A percentile compares a stretch with the other conserved stretches of the same genome.
These are phyloP conservation scores for Dothidotthia symphoricarpi DNA, from an alignment of 2,329 filamentous ascomycete species.

Conservation along the genomic window DNA sequence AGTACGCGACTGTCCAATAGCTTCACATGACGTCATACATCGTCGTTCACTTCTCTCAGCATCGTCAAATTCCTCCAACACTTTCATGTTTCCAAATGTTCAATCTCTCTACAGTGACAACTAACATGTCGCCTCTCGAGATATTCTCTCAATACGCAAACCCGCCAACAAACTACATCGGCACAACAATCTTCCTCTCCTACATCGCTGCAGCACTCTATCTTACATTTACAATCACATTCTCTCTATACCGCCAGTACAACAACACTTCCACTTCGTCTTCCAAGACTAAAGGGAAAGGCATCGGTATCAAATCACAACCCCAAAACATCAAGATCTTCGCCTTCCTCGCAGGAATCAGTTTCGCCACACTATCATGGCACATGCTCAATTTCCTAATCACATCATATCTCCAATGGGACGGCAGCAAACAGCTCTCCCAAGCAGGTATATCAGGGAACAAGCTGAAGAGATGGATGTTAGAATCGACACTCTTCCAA, in stretches of 20 bases:
- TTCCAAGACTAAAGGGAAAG: too few species aligned
- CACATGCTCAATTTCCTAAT: slow-evolving; percentile 36
- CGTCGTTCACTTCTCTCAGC: slow-evolving; percentile 2
- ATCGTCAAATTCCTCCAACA: background rate
- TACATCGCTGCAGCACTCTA: slow-evolving; percentile 32
- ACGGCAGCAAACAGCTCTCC: slow-evolving; percentile 1
- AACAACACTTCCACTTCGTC: background rate
- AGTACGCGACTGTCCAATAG: background rate
- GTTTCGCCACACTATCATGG: slow-evolving; percentile 29
- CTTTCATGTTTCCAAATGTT: background rate
- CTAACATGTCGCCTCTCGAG: slow-evolving; percentile 2
- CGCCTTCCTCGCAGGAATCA: slow-evolving; percentile 24
- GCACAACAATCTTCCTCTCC: slow-evolving; percentile 30
- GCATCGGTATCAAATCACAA: background rate
- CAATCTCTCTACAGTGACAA: background rate
- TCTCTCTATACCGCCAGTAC: slow-evolving; percentile 23
- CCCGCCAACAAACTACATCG: slow-evolving; percentile 28
- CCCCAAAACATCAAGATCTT: slow-evolving; percentile 30
- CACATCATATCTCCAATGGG: slow-evolving; percentile 26
- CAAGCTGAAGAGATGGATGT: slow-evolving; percentile 28
- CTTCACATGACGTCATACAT: slow-evolving; percentile 33
- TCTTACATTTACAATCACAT: slow-evolving; percentile 16
- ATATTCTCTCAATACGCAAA: slow-evolving; percentile 7
- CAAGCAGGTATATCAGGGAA: slow-evolving; percentile 1
- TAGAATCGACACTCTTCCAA: slow-evolving; percentile 27